These are phyloP conservation scores for Linum tenue DNA, from an alignment of 345 rosid species.

Conservation along the genomic window DNA sequence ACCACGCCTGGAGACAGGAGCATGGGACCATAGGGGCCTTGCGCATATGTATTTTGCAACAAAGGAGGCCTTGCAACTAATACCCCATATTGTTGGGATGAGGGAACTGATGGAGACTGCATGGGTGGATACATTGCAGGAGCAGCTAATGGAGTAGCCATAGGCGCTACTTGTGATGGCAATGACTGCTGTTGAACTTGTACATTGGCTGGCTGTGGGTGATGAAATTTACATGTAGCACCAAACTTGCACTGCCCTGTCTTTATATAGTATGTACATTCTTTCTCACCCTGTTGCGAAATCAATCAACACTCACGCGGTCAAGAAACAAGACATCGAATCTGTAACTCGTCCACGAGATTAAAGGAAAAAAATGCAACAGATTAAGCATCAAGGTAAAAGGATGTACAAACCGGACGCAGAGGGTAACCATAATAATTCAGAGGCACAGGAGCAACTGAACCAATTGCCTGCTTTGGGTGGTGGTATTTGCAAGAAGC, in stretches of 20 bases:
- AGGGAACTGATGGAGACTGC: constrained; percentile 51
- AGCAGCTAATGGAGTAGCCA: constrained; percentile 39
- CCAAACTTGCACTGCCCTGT: constrained; percentile 91
- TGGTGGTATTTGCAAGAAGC: constrained; percentile 90
- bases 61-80: constrained; percentile 69
- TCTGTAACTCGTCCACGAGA: neutral
- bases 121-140: constrained; percentile 46
- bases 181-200: constrained; percentile 43
- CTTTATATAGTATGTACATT: constrained; percentile 76
- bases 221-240: constrained; percentile 73
- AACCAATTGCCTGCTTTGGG: constrained; percentile 65
- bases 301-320: constrained; percentile 1
- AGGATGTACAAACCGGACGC: constrained; percentile 60
- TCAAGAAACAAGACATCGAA: constrained; percentile 6
- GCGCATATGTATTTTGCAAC: constrained; percentile 58
- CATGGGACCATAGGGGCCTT: constrained; percentile 62
- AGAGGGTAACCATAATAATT: constrained; percentile 72
- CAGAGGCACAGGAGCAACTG: constrained; percentile 37
- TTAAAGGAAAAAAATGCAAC: neutral
- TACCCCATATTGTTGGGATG: constrained; percentile 65
- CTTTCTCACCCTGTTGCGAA: constrained; percentile 68
- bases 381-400: neutral
- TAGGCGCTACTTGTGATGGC: constrained; percentile 40
- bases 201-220: constrained; percentile 52
- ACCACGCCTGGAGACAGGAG: constrained; percentile 64